phyloP scores from a whole-genome alignment of 495 filamentous ascomycete species.

The Penicillium simplicissimum region DNA sequence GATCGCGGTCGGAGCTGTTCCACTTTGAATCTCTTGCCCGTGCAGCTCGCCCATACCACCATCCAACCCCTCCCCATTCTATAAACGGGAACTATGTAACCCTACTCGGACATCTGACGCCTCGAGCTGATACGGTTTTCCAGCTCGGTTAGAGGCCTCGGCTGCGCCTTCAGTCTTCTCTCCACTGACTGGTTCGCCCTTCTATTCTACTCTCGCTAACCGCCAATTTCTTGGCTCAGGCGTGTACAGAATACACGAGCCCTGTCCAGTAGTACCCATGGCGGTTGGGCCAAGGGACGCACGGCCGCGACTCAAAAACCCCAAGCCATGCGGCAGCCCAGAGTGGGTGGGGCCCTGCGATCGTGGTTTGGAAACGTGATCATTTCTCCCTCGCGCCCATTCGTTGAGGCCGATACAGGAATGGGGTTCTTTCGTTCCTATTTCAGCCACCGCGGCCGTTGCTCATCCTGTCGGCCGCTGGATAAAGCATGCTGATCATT shows the following conservation, averaged over 20 bases:
- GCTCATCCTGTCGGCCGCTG: neutral
- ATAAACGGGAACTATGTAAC: conserved; percentile 33
- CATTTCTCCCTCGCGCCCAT: conserved; percentile 16
- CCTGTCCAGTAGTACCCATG: neutral
- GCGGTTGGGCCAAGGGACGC: conserved; percentile 14
- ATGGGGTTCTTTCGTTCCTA: conserved; percentile 4
- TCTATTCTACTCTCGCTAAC: neutral
- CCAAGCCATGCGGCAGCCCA: conserved; percentile 9
- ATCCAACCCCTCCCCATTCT: conserved; percentile 15
- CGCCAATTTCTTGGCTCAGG: conserved; percentile 15
- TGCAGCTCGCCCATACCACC: neutral
- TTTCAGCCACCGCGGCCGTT: neutral
- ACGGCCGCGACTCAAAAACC: conserved; percentile 19
- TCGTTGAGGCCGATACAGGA: conserved; percentile 9
- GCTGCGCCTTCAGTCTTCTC: conserved; percentile 11
- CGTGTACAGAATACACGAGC: conserved; percentile 16
- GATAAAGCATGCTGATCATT: neutral
- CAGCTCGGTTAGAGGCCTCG: conserved; percentile 22
- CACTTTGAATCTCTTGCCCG: conserved; percentile 11
- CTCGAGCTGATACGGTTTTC: conserved; percentile 1
- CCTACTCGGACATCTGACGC: conserved; percentile 24
- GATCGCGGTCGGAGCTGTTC: conserved; percentile 23
- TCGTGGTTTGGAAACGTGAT: conserved; percentile 16
- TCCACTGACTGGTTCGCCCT: neutral
- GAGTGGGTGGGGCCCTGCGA: conserved; percentile 15